Evolutionary conservation across 2,329 filamentous ascomycete species (phyloP).

Genomic region (Rutstroemia sydowiana): DNA sequence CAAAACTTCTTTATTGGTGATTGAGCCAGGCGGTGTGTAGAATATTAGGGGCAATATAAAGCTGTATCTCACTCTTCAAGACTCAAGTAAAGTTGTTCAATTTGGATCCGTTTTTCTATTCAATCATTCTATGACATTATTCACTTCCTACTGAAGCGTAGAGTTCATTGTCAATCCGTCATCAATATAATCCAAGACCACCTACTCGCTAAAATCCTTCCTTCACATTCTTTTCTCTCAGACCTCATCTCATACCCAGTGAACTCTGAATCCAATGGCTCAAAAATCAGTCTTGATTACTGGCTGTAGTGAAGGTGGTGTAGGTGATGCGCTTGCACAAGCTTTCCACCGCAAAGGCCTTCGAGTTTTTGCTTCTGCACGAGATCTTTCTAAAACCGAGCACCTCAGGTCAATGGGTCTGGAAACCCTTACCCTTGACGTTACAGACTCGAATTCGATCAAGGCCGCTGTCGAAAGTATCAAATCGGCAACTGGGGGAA

Average conservation of each 20-base stretch:
- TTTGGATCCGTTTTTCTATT: neutral
- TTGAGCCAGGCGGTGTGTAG: too few relatives aligned
- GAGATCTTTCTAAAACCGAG: constrained; percentile 31
- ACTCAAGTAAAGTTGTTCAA: too few relatives aligned
- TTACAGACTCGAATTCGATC: constrained; percentile 33
- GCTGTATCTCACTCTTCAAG: too few relatives aligned
- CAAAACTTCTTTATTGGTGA: too few relatives aligned
- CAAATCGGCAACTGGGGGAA: constrained; percentile 29
- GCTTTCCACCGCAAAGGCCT: constrained; percentile 32
- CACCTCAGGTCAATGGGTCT: constrained; percentile 27
- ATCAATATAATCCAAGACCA: neutral
- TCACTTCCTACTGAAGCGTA: neutral
- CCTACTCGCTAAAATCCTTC: neutral
- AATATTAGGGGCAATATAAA: too few relatives aligned
- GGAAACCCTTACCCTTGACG: constrained; percentile 34
- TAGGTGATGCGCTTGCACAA: constrained; percentile 35
- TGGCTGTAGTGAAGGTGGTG: constrained; percentile 34
- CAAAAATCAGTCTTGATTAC: constrained; percentile 32
- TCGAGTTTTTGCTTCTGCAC: constrained; percentile 36
- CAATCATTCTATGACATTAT: neutral
- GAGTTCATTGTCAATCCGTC: too few relatives aligned
- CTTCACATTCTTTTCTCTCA: neutral
- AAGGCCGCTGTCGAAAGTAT: constrained; percentile 28
- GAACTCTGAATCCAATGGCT: neutral
- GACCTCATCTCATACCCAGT: neutral